Evolutionary conservation across 306 rosid genomes (phyloP), one percentile per base, ranked within the genome.

Genomic region (Ormosia semicastrata): DNA sequence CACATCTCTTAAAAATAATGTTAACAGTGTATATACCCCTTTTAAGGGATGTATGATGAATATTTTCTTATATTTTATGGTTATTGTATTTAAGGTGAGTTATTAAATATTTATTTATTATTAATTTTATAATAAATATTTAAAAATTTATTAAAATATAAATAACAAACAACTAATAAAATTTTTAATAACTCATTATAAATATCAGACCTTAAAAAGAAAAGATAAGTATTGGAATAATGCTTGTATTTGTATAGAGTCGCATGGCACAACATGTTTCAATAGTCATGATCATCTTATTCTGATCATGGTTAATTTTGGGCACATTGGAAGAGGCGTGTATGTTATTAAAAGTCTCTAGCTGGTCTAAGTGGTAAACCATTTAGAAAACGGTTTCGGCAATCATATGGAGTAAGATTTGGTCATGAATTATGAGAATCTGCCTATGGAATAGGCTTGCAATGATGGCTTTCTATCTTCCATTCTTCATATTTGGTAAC

Each of bases 381-480:
- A 14, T 54, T 54, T 59, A 33, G 30, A 53, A 86, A 83, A 59
- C 10, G 78, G 79, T 62, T 56, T 34, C 3, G 30, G 66, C 76
- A 88, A 90, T 88, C 89, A 89, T 90, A 78, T 53, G 70, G 81
- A 88, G 85, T 81, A 66, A 87, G 92, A 89, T 89, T 36, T 86
- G 89, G 82, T 75, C 68, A 53, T 71, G 72, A 73, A 78, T 58
- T 33, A 71, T 78, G 46, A 84, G 89, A 84, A 86, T 88, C 81
- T 77, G 85, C 86, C 85, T 88, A 82, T 79, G 76, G 60, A 34
- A 79, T 87, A 88, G 91, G 34, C 75, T 84, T 75, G 86, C 58
- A 88, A 91, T 91, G 85, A 89, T 93, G 75, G 7, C 69, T 47
- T 62, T 39, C 73, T 34, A 60, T 64, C 47, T 34, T 60, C 54